Conservation (phyloP, 139 green algal species). For the Nannochloris sp. region DNA sequence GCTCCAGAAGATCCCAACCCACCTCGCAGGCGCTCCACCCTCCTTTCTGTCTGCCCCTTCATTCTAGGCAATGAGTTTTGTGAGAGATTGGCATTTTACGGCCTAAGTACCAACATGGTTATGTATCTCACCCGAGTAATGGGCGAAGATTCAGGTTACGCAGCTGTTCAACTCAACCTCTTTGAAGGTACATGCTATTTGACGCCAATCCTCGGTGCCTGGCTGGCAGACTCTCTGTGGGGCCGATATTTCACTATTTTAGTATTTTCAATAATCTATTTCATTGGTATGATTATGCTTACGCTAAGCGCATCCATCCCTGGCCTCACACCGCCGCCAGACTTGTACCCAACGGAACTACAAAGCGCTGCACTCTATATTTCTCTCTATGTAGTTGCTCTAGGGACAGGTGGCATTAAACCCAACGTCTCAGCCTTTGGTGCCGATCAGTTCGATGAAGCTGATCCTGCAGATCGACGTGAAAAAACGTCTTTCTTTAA, state of each 20-base stretch:
- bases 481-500: constrained; percentile 95
- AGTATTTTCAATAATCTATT: constrained; percentile 87
- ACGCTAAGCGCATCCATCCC: constrained; percentile 39
- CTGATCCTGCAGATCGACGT: constrained; percentile 50
- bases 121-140: constrained; percentile 82
- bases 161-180: constrained; percentile 71
- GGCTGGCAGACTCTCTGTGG: constrained; percentile 80
- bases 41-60: constrained; percentile 80
- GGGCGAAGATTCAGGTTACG: constrained; percentile 61
- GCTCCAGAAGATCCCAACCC: background rate
- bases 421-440: constrained; percentile 95
- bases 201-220: constrained; percentile 86
- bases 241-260: constrained; percentile 95
- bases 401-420: constrained; percentile 96
- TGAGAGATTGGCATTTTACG: constrained; percentile 85
- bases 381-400: constrained; percentile 75
- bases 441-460: constrained; percentile 93
- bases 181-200: constrained; percentile 93
- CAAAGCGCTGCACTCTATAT: constrained; percentile 55
- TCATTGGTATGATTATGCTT: constrained; percentile 70
- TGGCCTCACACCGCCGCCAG: constrained; percentile 33
- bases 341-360: constrained; percentile 30
- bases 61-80: constrained; percentile 91
- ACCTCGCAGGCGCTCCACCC: constrained; percentile 40
- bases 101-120: constrained; percentile 85